Conservation (phyloP, 208 protist species). For the Strigomonas oncopelti region DNA sequence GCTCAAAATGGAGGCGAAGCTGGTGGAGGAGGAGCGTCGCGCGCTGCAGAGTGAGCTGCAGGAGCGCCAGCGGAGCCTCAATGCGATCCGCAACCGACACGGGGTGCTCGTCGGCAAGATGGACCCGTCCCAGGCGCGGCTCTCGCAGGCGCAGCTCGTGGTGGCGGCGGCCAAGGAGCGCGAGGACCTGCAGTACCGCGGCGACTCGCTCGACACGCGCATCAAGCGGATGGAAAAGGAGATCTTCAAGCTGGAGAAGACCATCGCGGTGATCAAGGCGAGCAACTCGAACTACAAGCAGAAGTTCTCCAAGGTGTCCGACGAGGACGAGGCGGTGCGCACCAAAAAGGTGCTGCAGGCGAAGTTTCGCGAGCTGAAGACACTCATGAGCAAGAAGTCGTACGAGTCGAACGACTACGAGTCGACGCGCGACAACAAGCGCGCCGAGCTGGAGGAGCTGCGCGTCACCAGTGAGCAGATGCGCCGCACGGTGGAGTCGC, state of each 20-base stretch:
- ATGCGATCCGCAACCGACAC: constrained; percentile 67
- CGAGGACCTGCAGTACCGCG: constrained; percentile 78
- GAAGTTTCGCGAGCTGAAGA: constrained; percentile 65
- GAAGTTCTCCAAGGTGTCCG: constrained; percentile 61
- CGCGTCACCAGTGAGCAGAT: constrained; percentile 30
- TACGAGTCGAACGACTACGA: constrained; percentile 71
- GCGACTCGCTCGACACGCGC: constrained; percentile 72
- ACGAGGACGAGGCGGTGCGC: constrained; percentile 50
- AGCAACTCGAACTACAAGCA: constrained; percentile 77
- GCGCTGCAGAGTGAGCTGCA: constrained; percentile 64
- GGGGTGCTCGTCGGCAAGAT: constrained; percentile 72
- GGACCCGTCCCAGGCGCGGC: constrained; percentile 55
- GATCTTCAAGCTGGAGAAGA: constrained; percentile 78
- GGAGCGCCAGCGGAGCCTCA: constrained; percentile 56
- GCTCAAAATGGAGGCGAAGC: constrained; percentile 70
- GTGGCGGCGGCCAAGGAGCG: constrained; percentile 81
- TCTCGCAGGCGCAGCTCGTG: constrained; percentile 81
- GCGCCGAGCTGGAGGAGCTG: constrained; percentile 44
- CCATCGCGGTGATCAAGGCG: constrained; percentile 63
- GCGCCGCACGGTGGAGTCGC: constrained; percentile 24
- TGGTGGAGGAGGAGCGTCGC: constrained; percentile 79
- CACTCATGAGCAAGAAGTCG: constrained; percentile 49
- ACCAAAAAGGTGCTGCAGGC: constrained; percentile 56
- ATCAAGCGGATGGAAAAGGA: constrained; percentile 79
- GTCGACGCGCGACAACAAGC: constrained; percentile 32